Conservation (phyloP, 352 stramenopile species). For the Pythium volutum region DNA sequence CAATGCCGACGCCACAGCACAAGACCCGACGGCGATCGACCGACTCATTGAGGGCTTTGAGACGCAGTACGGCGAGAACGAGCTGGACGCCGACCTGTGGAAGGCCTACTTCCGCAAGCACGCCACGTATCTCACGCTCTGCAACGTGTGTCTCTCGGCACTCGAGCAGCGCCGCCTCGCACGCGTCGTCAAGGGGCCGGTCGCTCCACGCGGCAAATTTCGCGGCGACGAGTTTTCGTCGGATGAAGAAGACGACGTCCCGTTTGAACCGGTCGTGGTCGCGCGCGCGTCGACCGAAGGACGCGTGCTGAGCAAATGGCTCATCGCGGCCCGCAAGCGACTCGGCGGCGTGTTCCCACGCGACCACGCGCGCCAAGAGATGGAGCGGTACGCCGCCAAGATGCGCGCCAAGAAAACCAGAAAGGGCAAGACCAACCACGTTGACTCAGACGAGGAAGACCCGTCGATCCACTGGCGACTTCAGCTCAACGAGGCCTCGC, state of each 20-base stretch:
- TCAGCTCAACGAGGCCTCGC: constrained; percentile 80
- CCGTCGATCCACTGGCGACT: constrained; percentile 68
- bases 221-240: constrained; percentile 92
- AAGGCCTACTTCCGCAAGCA: constrained; percentile 96
- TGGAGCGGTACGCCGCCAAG: constrained; percentile 91
- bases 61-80: constrained; percentile 74
- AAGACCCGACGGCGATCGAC: constrained; percentile 76
- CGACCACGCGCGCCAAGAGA: constrained; percentile 79
- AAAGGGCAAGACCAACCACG: constrained; percentile 55
- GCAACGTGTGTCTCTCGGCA: constrained; percentile 87
- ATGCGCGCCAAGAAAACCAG: constrained; percentile 76
- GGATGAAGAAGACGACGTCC: constrained; percentile 85
- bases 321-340: constrained; percentile 87
- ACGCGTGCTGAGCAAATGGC: constrained; percentile 93
- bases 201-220: constrained; percentile 29
- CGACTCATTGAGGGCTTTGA: constrained; percentile 75
- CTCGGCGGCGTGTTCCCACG: constrained; percentile 91
- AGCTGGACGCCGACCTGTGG: constrained; percentile 92
- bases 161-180: constrained; percentile 52
- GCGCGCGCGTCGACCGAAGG: constrained; percentile 87
- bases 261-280: constrained; percentile 93
- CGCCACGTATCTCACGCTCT: constrained; percentile 92
- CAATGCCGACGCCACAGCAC: constrained; percentile 56
- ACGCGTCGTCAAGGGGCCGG: constrained; percentile 32
- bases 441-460: constrained; percentile 76